Conservation (phyloP, 139 green algal genomes). For the Chlorella ohadii region DNA sequence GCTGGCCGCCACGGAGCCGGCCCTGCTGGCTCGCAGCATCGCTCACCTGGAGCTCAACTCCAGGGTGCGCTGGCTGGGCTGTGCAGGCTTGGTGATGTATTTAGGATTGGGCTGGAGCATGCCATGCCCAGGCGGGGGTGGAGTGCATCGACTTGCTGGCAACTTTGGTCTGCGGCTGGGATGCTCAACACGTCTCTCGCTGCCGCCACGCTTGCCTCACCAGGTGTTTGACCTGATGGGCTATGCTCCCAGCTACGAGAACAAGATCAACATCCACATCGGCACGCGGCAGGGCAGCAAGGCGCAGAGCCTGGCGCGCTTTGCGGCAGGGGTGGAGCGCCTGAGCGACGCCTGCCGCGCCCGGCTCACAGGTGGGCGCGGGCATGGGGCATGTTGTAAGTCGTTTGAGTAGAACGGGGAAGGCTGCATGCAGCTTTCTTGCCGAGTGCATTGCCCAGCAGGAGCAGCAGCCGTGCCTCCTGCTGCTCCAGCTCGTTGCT, state of each 20-base stretch:
- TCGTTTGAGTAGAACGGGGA: no score
- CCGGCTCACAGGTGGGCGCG: conserved; percentile 52
- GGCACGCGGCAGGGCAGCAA: conserved; percentile 61
- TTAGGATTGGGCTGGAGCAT: not conserved
- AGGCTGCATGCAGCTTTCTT: no score
- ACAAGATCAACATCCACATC: conserved; percentile 89
- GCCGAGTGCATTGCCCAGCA: not conserved
- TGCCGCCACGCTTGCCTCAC: no score
- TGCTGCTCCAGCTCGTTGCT: no score
- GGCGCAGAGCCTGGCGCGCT: conserved; percentile 56
- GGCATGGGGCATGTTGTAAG: not conserved
- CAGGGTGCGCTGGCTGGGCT: conserved; percentile 9
- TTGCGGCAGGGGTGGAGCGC: conserved; percentile 52
- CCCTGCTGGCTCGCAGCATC: conserved; percentile 51
- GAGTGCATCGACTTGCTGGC: not conserved
- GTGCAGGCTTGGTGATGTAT: not conserved
- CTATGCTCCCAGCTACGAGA: conserved; percentile 56
- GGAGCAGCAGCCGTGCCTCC: not conserved
- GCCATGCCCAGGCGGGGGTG: not conserved
- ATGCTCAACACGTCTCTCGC: no score
- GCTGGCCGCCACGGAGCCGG: conserved; percentile 39
- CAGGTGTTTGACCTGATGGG: conserved; percentile 79
- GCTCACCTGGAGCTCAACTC: conserved; percentile 74
- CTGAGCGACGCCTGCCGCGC: conserved; percentile 58
- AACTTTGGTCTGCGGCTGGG: no score